These are phyloP conservation scores for Kodamaea hsintzibuensis DNA, from an alignment of 805 yeast genomes.

Conservation along the genomic window DNA sequence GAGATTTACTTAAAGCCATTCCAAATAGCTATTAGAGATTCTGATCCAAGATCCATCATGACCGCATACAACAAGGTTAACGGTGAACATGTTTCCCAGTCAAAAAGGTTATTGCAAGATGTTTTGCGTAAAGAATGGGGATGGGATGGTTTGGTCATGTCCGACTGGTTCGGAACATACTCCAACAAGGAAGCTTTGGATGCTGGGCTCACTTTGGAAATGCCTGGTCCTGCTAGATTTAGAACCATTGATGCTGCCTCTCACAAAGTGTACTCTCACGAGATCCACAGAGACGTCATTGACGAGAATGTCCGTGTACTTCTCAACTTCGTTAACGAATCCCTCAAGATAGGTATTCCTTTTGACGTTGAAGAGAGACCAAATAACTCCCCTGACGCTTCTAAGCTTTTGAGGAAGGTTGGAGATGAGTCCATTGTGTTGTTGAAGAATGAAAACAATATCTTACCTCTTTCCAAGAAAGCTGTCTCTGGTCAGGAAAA, in stretches of 20 bases:
- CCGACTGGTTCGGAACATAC: slow-evolving; percentile 66
- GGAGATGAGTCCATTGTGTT: slow-evolving; percentile 55
- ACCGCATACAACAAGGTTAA: slow-evolving; percentile 64
- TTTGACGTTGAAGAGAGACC: slow-evolving; percentile 32
- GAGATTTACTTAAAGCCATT: slow-evolving; percentile 66
- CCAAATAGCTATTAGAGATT: slow-evolving; percentile 55
- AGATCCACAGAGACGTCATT: slow-evolving; percentile 40
- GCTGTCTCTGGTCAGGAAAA: slow-evolving; percentile 20
- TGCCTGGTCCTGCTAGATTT: slow-evolving; percentile 64
- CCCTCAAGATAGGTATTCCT: slow-evolving; percentile 42
- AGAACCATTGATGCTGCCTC: slow-evolving; percentile 43
- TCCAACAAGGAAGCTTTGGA: slow-evolving; percentile 47
- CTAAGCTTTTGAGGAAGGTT: slow-evolving; percentile 15
- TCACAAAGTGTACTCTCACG: slow-evolving; percentile 44
- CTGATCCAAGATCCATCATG: slow-evolving; percentile 58
- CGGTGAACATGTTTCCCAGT: slow-evolving; percentile 57
- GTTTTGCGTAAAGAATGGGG: slow-evolving; percentile 58
- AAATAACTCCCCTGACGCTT: slow-evolving; percentile 41
- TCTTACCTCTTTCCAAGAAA: slow-evolving; percentile 46
- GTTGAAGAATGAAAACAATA: slow-evolving; percentile 50
- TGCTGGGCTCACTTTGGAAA: slow-evolving; percentile 62
- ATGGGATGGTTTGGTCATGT: slow-evolving; percentile 56
- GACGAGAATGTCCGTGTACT: slow-evolving; percentile 51
- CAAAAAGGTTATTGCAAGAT: slow-evolving; percentile 42
- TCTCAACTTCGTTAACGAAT: slow-evolving; percentile 47